Evolutionary conservation across 2,329 filamentous ascomycete species (phyloP), one percentile per base, ranked within the genome.

Genomic region (Nemania diffusa): DNA sequence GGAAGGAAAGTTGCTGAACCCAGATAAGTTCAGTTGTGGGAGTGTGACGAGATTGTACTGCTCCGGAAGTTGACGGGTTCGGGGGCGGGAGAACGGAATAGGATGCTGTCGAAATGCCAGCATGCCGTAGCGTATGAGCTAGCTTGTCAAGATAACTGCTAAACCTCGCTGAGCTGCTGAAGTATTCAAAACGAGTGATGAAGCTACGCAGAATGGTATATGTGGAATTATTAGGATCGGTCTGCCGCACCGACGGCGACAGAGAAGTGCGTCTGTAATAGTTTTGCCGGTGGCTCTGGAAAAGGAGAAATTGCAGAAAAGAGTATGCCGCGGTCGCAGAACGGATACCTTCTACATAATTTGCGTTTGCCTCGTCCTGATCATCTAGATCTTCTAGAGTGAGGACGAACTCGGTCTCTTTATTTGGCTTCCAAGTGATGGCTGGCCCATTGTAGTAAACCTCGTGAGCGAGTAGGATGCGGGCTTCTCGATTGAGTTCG

Each of bases 401-500:
- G 24, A 97, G 79, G 2, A 89, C 80, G 15, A 95, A 81, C 24
- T 85, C 85, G n/a, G 85, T 84, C 3, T 83, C 78, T 0, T 83
- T 74, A n/a, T 84, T 82, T 1, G 88, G 77, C 2, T 84, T 81
- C 73, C 89, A 88, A 9, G 83, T 82, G 48, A 93, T 83, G 2
- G 84, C 80, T 27, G 87, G 81, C 15, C 85, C 88, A 40, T 88
- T 84, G 15, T 90, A 86, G 27, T 85, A 86, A 13, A 97, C 90
- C 9, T 90, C 88, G 67, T 92, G 90, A 11, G 90, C 88, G 2
- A 90, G 85, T 24, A 97, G 83, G 0, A 85, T 85, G 17, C 94
- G 90, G 0, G 92, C 90, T 79, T 99, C 96, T 20, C 93, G 87
- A 59, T 91, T 90, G 67, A 98, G 84, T 79, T 99, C 96, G 73